Conservation (phyloP, 164 flowering plant species). For the Cinnamomum chago region DNA sequence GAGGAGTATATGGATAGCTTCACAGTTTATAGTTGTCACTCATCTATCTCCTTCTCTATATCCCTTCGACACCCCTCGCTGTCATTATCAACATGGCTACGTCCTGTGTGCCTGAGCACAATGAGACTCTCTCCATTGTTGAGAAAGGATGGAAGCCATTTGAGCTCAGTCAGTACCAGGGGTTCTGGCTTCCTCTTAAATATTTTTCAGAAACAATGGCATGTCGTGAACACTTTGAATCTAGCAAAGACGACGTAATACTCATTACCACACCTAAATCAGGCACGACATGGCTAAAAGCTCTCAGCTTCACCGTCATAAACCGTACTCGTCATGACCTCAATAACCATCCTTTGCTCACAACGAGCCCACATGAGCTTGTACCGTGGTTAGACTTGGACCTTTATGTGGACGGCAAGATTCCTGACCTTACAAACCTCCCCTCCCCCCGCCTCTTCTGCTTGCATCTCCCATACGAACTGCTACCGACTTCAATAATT, state of each 20-base stretch:
- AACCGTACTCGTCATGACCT: not conserved
- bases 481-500: not conserved
- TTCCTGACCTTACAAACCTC: not conserved
- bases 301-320: not conserved
- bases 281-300: conserved; percentile 3
- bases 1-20: not conserved
- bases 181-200: conserved; percentile 1
- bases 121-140: no score
- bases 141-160: not conserved
- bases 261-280: conserved; percentile 6
- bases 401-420: not conserved
- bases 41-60: no score
- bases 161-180: conserved; percentile 2
- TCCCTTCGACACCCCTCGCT: no score
- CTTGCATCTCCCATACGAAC: not conserved
- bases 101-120: no score
- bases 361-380: conserved; percentile 1
- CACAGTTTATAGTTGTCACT: no score
- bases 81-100: no score
- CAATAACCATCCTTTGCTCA: not conserved
- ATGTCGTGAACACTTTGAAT: not conserved
- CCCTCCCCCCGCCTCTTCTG: conserved; percentile 6
- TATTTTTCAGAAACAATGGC: not conserved
- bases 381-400: not conserved
- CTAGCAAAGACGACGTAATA: not conserved